A percentile compares a stretch with the other conserved stretches of the same genome.
Conservation (phyloP, 352 stramenopile species). For the Globisporangium mamillatum region DNA sequence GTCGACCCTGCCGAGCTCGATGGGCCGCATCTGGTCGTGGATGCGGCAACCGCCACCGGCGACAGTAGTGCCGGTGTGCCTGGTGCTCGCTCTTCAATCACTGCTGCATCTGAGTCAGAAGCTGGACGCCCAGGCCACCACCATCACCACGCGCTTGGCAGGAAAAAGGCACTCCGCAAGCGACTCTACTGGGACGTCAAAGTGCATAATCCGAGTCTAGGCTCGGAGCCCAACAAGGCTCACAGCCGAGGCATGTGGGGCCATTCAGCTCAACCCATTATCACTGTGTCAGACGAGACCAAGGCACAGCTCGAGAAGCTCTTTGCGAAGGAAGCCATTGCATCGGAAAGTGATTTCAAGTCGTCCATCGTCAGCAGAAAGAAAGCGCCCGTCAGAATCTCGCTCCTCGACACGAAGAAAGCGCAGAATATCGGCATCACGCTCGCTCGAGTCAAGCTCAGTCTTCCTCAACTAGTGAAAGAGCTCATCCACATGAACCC, state of each 20-base stretch:
- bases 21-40: conserved; percentile 12
- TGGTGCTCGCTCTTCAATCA: neutral
- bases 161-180: conserved; percentile 16
- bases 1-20: conserved; percentile 32
- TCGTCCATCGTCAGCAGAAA: neutral
- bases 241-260: conserved; percentile 38
- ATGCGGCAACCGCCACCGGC: neutral
- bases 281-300: conserved; percentile 59
- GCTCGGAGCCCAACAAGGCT: conserved; percentile 1
- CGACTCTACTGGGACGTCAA: conserved; percentile 19
- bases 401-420: conserved; percentile 81
- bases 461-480: conserved; percentile 49
- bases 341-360: neutral
- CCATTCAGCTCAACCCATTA: neutral
- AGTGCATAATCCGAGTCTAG: neutral
- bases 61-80: neutral
- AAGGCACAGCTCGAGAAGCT: conserved; percentile 68
- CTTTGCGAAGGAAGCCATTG: conserved; percentile 38
- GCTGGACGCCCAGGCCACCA: neutral
- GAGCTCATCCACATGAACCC: conserved; percentile 69
- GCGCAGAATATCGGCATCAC: conserved; percentile 84
- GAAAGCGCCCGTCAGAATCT: conserved; percentile 22
- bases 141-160: neutral
- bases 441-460: conserved; percentile 67
- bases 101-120: neutral